Conservation (phyloP, 768 basidiomycete genomes). For the Trametes punicea region DNA sequence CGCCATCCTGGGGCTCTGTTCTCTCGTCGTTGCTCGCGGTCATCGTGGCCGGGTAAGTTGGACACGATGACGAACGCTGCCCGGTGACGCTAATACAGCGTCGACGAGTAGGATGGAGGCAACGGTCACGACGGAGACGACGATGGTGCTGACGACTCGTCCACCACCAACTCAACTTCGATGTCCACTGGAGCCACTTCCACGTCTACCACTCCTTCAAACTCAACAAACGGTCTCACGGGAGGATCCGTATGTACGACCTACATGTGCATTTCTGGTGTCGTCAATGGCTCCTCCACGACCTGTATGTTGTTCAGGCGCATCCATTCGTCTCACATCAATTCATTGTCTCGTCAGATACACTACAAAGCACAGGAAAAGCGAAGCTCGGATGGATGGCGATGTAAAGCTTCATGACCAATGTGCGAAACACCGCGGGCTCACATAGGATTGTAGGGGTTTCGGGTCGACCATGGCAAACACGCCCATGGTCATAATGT, state of each 20-base stretch:
- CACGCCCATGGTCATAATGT: slow-evolving; percentile 71
- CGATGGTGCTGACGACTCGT: neutral
- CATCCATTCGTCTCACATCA: neutral
- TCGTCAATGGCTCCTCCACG: slow-evolving; percentile 23
- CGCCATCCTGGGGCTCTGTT: slow-evolving; percentile 11
- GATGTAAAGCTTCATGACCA: too few species aligned
- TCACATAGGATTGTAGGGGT: slow-evolving; percentile 39
- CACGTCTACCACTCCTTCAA: slow-evolving; percentile 2
- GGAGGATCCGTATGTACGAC: slow-evolving; percentile 20
- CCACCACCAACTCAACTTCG: slow-evolving; percentile 11
- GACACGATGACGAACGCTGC: neutral
- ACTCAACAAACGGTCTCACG: slow-evolving; percentile 10
- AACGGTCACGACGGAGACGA: slow-evolving; percentile 1
- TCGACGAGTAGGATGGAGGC: neutral
- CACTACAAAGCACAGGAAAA: slow-evolving; percentile 43
- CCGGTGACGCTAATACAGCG: neutral
- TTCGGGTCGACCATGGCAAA: slow-evolving; percentile 54
- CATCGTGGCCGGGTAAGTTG: slow-evolving; percentile 10
- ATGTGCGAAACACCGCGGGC: too few species aligned
- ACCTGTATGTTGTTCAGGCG: slow-evolving; percentile 16
- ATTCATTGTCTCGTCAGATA: slow-evolving; percentile 34
- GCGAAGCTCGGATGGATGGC: slow-evolving; percentile 55
- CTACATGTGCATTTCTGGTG: slow-evolving; percentile 22
- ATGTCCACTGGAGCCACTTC: slow-evolving; percentile 5
- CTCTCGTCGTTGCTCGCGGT: slow-evolving; percentile 6